Percentiles rank a stretch among this genome's conserved stretches.
phyloP scores from a whole-genome alignment of 2,329 filamentous ascomycete genomes.

The Xylaria sp. region DNA sequence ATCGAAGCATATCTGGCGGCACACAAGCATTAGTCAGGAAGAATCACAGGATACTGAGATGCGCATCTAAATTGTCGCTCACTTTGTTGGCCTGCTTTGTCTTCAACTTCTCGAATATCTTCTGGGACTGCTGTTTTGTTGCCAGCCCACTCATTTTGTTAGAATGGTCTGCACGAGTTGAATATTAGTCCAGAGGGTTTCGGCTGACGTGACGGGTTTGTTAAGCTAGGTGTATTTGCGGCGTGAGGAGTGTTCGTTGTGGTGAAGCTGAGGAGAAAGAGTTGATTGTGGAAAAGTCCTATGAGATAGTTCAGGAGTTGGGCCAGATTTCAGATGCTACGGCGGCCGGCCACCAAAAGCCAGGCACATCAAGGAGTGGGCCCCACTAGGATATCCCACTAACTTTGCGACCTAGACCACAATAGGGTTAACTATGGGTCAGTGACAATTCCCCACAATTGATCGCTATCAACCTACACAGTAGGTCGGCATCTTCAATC shows the following conservation, averaged over 20 bases:
- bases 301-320: slow-evolving; percentile 46
- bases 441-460: slow-evolving; percentile 36
- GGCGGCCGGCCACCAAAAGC: slow-evolving; percentile 38
- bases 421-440: slow-evolving; percentile 30
- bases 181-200: neutral
- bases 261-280: slow-evolving; percentile 18
- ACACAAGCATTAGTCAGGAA: neutral
- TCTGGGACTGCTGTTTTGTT: slow-evolving; percentile 93
- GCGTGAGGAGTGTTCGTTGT: neutral
- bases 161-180: slow-evolving; percentile 14
- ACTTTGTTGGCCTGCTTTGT: slow-evolving; percentile 95
- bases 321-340: slow-evolving; percentile 48
- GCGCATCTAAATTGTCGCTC: slow-evolving; percentile 46
- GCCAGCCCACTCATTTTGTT: slow-evolving; percentile 74
- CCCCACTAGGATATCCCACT: slow-evolving; percentile 33
- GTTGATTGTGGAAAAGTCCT: slow-evolving; percentile 5
- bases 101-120: slow-evolving; percentile 98
- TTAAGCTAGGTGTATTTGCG: neutral
- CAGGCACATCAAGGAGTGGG: slow-evolving; percentile 37
- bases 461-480: slow-evolving; percentile 27
- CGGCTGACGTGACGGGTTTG: neutral
- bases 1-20: slow-evolving; percentile 86
- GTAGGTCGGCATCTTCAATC: slow-evolving; percentile 2
- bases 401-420: slow-evolving; percentile 31
- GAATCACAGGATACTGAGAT: neutral